Evolutionary conservation across 1,139 yeast species (phyloP).

Genomic region (Kodamaea sp.): DNA sequence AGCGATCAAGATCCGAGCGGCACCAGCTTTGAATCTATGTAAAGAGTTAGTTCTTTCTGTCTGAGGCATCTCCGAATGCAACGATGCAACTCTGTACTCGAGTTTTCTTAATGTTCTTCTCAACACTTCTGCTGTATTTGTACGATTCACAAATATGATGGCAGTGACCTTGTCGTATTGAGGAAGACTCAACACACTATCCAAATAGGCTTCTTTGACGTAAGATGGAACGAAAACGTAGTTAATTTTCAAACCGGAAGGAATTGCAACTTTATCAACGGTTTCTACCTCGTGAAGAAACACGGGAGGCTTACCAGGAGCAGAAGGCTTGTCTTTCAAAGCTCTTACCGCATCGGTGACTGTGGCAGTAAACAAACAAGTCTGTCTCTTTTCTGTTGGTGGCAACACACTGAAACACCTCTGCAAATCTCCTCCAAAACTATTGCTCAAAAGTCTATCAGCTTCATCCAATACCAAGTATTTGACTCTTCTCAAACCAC

Average conservation of each 20-base stretch:
- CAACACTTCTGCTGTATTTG: slow-evolving; percentile 83
- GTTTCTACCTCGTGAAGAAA: slow-evolving; percentile 82
- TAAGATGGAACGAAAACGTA: slow-evolving; percentile 70
- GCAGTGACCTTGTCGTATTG: slow-evolving; percentile 67
- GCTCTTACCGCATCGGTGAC: slow-evolving; percentile 90
- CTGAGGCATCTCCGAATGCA: slow-evolving; percentile 96
- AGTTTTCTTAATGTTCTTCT: slow-evolving; percentile 72
- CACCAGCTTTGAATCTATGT: slow-evolving; percentile 91
- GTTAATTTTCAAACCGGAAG: slow-evolving; percentile 63
- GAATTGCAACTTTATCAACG: slow-evolving; percentile 73
- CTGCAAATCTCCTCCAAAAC: slow-evolving; percentile 78
- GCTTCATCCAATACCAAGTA: slow-evolving; percentile 95
- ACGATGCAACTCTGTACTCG: slow-evolving; percentile 80
- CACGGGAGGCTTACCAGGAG: slow-evolving; percentile 63
- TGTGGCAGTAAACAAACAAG: slow-evolving; percentile 91
- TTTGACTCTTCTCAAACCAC: slow-evolving; percentile 74
- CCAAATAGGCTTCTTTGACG: slow-evolving; percentile 87
- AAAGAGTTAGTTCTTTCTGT: slow-evolving; percentile 85
- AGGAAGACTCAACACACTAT: slow-evolving; percentile 62
- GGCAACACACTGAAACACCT: slow-evolving; percentile 76
- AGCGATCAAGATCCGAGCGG: slow-evolving; percentile 88
- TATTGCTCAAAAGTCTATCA: slow-evolving; percentile 80
- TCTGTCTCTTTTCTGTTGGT: slow-evolving; percentile 70
- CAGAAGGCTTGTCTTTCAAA: slow-evolving; percentile 66
- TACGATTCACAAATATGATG: slow-evolving; percentile 88